Evolutionary conservation across 2,329 filamentous ascomycete species (phyloP), one percentile per base, ranked within the genome.

Genomic region (Penicillium sp.): DNA sequence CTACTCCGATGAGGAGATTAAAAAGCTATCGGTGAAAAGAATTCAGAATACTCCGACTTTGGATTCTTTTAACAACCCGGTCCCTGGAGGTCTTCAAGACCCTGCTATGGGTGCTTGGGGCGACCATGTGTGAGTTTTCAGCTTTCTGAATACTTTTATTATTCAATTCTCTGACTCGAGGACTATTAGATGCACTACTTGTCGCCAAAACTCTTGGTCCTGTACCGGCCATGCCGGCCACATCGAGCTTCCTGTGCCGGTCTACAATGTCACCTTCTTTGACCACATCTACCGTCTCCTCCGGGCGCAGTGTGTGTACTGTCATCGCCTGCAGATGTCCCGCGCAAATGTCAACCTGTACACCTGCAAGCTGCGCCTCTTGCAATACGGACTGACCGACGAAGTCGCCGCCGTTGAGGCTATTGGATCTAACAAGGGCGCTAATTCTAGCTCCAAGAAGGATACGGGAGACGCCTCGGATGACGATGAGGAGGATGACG

Each of bases 241-340:
- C 65, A 95, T 98, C 67, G 89, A 96, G 60, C 82, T 98, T 10
- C 90, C 93, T 11, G 85, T 90, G 10, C 88, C 87, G 38, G 87
- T 96, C 42, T 98, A 97, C 67, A 91, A 98, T 69, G 88, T 91
- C n/a, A 86, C 89, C 1, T 97, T 96, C 64, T 86, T 98, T 76
- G 90, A 96, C 65, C 90, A 96, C 67, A 80, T 90, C 42, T 80
- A 94, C 54, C 85, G 87, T 36, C 76, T 98, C 37, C 77, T 98
- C 16, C 84, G 89, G 58, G 86, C 88, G 44, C 86, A 91, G 69
- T 98, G 93, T 67, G 79, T 85, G 49, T 96, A 95, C 73, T 98
- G 94, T 71, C 85, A 90, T 64, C 82, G 84, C 47, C 83, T 98
- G 57, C 88, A 86, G 64, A 78, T 96, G 66, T 77, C 85, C n/a